These are phyloP conservation scores for Coniochaeta ligniaria DNA, from an alignment of 2,329 filamentous ascomycete species.

Conservation along the genomic window DNA sequence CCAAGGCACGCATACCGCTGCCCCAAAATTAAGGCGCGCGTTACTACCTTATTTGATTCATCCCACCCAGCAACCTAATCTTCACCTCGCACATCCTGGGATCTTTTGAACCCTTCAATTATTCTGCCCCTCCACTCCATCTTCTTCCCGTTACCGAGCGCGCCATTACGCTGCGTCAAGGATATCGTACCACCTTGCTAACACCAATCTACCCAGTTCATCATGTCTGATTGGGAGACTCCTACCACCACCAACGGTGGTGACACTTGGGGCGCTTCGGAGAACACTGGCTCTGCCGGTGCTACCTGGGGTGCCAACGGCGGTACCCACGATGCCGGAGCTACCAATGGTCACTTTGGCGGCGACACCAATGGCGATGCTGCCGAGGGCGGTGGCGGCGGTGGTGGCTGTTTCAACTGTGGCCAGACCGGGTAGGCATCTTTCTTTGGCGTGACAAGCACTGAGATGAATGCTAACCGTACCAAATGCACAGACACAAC, in stretches of 20 bases:
- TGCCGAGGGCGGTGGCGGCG: slow-evolving; percentile 18
- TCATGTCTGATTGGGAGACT: neutral
- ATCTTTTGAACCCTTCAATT: neutral
- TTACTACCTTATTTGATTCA: too few relatives aligned
- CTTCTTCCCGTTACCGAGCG: neutral
- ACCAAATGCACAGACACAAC: slow-evolving; percentile 39
- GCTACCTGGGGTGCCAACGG: neutral
- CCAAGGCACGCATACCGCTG: too few relatives aligned
- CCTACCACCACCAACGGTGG: neutral
- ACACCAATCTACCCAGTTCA: neutral
- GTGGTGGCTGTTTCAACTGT: slow-evolving; percentile 51
- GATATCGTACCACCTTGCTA: neutral
- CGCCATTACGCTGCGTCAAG: neutral
- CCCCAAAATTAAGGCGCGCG: too few relatives aligned
- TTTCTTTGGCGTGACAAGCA: neutral
- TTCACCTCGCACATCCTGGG: too few relatives aligned
- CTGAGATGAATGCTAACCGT: slow-evolving; percentile 2
- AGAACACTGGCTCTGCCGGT: neutral
- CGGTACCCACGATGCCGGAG: slow-evolving; percentile 7
- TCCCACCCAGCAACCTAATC: too few relatives aligned
- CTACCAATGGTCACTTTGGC: slow-evolving; percentile 3
- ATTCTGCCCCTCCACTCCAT: neutral
- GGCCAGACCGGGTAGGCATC: slow-evolving; percentile 32
- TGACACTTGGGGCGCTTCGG: neutral
- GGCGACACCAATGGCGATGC: slow-evolving; percentile 1